A percentile compares a stretch with the other conserved stretches of the same genome.
phyloP scores from a whole-genome alignment of 352 stramenopile species.

The Thalassiosira livingstoniorum region DNA sequence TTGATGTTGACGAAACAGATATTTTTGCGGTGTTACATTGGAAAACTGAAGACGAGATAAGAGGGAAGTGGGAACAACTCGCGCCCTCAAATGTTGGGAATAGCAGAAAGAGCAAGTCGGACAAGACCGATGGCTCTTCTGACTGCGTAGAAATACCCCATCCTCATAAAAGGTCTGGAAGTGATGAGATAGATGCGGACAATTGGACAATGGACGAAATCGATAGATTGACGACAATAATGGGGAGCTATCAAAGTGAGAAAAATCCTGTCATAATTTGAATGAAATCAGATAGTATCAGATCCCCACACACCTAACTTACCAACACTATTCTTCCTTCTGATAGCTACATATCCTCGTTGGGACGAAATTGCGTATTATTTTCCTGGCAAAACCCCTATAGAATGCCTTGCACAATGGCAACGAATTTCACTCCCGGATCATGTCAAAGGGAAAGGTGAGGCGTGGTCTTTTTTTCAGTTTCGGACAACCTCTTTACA shows the following conservation, averaged over 20 bases:
- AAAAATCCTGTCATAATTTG: background rate
- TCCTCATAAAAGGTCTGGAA: conserved; percentile 10
- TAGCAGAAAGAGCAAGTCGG: conserved; percentile 1
- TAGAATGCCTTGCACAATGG: conserved; percentile 82
- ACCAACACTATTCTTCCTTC: background rate
- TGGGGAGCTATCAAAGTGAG: conserved; percentile 7
- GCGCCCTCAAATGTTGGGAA: background rate
- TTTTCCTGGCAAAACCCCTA: conserved; percentile 70
- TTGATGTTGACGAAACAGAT: conserved; percentile 13
- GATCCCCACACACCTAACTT: background rate
- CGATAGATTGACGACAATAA: conserved; percentile 4
- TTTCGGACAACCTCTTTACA: no score
- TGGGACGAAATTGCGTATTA: conserved; percentile 79
- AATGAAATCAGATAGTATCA: background rate
- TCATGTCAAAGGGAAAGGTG: conserved; percentile 81
- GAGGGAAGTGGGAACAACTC: conserved; percentile 15
- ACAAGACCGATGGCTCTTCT: background rate
- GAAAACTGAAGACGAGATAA: conserved; percentile 21
- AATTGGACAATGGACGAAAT: conserved; percentile 23
- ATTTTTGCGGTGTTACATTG: conserved; percentile 12
- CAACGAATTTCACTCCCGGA: conserved; percentile 70
- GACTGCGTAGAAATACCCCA: background rate
- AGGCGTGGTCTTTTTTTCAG: no score
- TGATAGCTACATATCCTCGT: conserved; percentile 41
- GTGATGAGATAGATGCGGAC: background rate